Conservation (phyloP, 2,329 filamentous ascomycete genomes). For the Aspergillus novoparasiticus region DNA sequence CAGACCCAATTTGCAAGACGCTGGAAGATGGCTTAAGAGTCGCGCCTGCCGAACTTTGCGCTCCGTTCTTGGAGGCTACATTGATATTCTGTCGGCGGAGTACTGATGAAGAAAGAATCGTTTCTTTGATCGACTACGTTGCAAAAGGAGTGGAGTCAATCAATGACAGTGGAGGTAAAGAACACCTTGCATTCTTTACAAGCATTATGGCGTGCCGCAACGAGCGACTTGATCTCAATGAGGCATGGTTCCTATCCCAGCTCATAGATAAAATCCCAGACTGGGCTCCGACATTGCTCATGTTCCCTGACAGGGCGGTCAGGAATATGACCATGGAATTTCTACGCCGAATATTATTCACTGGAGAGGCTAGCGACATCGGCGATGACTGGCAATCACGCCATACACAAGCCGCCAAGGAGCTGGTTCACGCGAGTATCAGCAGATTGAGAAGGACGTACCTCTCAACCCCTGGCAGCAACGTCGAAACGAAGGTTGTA, state of each 20-base stretch:
- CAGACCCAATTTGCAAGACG: conserved; percentile 53
- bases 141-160: conserved; percentile 53
- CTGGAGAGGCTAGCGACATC: conserved; percentile 33
- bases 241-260: conserved; percentile 36
- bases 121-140: conserved; percentile 43
- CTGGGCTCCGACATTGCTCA: conserved; percentile 57
- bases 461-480: conserved; percentile 25
- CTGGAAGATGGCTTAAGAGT: conserved; percentile 59
- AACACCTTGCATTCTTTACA: conserved; percentile 56
- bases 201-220: conserved; percentile 52
- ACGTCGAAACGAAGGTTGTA: conserved; percentile 39
- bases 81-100: conserved; percentile 54
- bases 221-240: conserved; percentile 35
- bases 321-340: conserved; percentile 49
- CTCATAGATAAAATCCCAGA: conserved; percentile 47
- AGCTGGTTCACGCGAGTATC: conserved; percentile 34
- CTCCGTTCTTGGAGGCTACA: conserved; percentile 62
- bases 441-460: conserved; percentile 38
- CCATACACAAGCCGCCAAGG: conserved; percentile 33
- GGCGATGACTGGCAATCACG: conserved; percentile 30
- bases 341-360: conserved; percentile 47
- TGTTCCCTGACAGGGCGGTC: conserved; percentile 52
- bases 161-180: conserved; percentile 49
- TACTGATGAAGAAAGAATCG: conserved; percentile 39
- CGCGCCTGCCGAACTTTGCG: conserved; percentile 50